Conservation (phyloP, 805 yeast species). For the Starmerella floris region DNA sequence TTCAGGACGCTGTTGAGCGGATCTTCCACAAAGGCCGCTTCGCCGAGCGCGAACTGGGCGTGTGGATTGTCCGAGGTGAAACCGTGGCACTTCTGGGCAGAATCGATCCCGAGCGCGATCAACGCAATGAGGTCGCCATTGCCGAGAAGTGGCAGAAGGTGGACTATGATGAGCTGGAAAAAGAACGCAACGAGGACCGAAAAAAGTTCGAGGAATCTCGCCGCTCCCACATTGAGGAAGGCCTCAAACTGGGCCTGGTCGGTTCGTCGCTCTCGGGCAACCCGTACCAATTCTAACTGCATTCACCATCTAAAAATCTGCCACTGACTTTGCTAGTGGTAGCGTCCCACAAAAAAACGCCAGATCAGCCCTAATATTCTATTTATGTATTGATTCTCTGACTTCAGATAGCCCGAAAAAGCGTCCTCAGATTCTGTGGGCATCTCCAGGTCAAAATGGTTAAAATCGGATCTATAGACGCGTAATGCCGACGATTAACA, state of each 20-base stretch:
- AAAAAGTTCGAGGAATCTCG: constrained; percentile 17
- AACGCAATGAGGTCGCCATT: constrained; percentile 38
- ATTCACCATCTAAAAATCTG: too few relatives aligned
- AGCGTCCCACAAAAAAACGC: too few relatives aligned
- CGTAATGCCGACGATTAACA: too few relatives aligned
- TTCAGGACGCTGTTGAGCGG: constrained; percentile 84
- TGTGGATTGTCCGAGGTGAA: constrained; percentile 86
- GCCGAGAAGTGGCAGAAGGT: constrained; percentile 39
- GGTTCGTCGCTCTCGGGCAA: constrained; percentile 13
- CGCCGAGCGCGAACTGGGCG: constrained; percentile 69
- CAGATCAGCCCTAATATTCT: too few relatives aligned
- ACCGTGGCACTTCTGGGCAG: constrained; percentile 91
- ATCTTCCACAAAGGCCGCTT: constrained; percentile 42
- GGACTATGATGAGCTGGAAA: constrained; percentile 49
- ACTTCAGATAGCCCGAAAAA: too few relatives aligned
- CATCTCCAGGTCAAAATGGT: too few relatives aligned
- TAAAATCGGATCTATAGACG: too few relatives aligned
- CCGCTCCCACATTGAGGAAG: constrained; percentile 12
- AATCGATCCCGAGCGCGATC: constrained; percentile 77
- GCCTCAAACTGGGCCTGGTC: constrained; percentile 16
- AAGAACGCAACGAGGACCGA: constrained; percentile 24
- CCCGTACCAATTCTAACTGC: constrained; percentile 17
- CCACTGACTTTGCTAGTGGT: too few relatives aligned
- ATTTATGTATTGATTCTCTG: too few relatives aligned
- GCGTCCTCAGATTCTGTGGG: too few relatives aligned